Evolutionary conservation across 2,329 filamentous ascomycete genomes (phyloP), one percentile per base, ranked within the genome.

Genomic region (Talaromyces sp.): DNA sequence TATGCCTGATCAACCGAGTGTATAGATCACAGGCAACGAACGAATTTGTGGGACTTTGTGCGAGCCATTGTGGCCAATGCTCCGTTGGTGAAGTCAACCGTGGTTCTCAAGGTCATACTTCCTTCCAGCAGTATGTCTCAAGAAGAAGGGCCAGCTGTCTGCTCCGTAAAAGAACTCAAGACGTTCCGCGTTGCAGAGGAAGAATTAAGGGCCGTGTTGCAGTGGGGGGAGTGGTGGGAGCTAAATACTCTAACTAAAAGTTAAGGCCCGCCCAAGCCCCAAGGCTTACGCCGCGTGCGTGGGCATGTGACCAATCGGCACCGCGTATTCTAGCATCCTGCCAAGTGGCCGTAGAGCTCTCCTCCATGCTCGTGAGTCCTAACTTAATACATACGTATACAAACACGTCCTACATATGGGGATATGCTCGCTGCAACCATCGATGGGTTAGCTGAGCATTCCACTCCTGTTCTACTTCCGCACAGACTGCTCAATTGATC

Each of bases 261-360:
- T 8, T 48, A 48, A 25, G 42, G 42, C 25, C 23, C 23, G 46
- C 44, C 46, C 16, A 50, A 50, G 48, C 28, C 35, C 44, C 46
- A n/a, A 50, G 31, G 28, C 28, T 35, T 54, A 35, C 11, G 31
- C 46, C 46, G n/a, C 46, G 46, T 33, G 46, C 14, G 9, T 23
- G 28, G 3, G 50, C 50, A 35, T 35, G 31, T 40, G 35, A 39
- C 60, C 60, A 62, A 62, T 62, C 60, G 40, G 52, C 52, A 31
- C 8, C 21, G 39, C 52, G 40, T n/a, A 62, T 62, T 39, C 33
- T 2, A 28, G 4, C 60, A 57, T 62, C 50, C 25, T 54, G 60
- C 60, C 60, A 62, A 62, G 60, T 62, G 60, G 60, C 60, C 35
- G 28, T 28, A 28, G 28, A 28, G 54, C 37, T 61, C 37, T 33